A percentile compares a stretch with the other conserved stretches of the same genome.
These are phyloP conservation scores for Emergomyces pasteurianus DNA, from an alignment of 2,329 filamentous ascomycete species.

Conservation along the genomic window DNA sequence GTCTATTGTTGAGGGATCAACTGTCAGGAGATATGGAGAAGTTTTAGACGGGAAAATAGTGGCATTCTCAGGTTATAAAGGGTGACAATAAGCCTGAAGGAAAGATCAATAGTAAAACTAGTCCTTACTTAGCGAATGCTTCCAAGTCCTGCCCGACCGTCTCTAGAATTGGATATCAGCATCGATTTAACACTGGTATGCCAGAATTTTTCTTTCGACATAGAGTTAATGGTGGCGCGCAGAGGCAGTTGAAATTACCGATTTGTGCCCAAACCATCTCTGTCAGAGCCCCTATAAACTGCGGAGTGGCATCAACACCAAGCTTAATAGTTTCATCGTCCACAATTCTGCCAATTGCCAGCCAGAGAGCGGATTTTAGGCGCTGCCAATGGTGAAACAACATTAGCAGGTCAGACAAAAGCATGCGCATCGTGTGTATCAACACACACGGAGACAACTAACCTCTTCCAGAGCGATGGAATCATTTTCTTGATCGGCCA, in stretches of 20 bases:
- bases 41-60: too few relatives aligned
- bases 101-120: not conserved
- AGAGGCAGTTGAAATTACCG: slow-evolving; percentile 40
- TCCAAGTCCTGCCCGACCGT: slow-evolving; percentile 50
- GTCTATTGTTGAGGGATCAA: slow-evolving; percentile 42
- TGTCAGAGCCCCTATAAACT: slow-evolving; percentile 76
- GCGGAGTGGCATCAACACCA: slow-evolving; percentile 76
- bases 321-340: slow-evolving; percentile 66
- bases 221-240: not conserved
- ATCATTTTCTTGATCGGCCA: slow-evolving; percentile 19
- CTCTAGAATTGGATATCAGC: slow-evolving; percentile 26
- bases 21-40: not conserved
- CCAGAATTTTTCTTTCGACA: not conserved
- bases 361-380: slow-evolving; percentile 77
- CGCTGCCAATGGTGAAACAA: slow-evolving; percentile 40
- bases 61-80: not conserved
- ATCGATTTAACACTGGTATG: not conserved
- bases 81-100: not conserved
- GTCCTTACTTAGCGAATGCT: slow-evolving; percentile 43
- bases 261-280: slow-evolving; percentile 83
- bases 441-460: slow-evolving; percentile 1
- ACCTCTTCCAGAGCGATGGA: slow-evolving; percentile 25
- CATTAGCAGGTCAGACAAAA: not conserved
- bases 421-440: not conserved
- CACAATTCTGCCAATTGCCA: slow-evolving; percentile 72